These are phyloP conservation scores for Penstemon barbatus DNA, from an alignment of 257 asterid genomes.

Conservation along the genomic window DNA sequence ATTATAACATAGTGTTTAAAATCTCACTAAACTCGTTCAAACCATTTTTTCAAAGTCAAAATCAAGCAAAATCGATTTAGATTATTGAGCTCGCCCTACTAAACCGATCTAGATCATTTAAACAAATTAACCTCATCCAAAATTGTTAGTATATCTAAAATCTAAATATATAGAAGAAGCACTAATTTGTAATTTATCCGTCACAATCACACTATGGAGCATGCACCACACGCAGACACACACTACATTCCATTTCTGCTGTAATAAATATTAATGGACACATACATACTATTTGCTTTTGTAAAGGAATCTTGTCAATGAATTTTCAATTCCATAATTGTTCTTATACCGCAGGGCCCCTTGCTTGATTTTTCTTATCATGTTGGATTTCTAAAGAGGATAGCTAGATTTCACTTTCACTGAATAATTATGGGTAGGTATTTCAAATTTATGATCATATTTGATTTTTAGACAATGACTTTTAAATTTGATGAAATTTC, in stretches of 20 bases:
- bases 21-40: no score
- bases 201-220: conserved; percentile 11
- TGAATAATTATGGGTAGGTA: no score
- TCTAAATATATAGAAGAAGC: neutral
- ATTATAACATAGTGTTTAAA: no score
- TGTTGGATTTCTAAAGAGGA: neutral
- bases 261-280: neutral
- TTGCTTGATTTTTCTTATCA: conserved; percentile 1
- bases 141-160: no score
- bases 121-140: no score
- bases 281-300: conserved; percentile 15
- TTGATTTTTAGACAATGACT: no score
- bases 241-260: neutral
- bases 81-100: no score
- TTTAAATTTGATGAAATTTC: no score
- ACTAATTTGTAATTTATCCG: conserved; percentile 5
- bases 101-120: no score
- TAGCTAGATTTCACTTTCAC: neutral
- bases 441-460: no score
- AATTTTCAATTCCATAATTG: neutral
- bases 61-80: no score
- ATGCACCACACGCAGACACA: neutral
- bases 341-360: conserved; percentile 24
- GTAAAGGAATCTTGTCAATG: conserved; percentile 29
- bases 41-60: no score